Base-by-base conservation (phyloP, 306 rosid genomes). In the Corylus americana region DNA sequence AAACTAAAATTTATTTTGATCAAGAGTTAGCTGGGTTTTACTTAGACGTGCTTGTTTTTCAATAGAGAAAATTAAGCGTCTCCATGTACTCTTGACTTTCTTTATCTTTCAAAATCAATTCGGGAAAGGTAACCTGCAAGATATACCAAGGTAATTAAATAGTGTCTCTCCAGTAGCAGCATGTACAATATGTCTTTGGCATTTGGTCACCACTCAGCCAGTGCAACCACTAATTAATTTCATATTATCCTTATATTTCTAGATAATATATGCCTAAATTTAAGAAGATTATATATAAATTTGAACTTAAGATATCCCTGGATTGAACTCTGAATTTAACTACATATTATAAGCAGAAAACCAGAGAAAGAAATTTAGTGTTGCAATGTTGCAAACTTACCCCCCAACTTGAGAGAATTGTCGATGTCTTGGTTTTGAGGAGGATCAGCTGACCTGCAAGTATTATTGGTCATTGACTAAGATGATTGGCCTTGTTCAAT, bases 401-500 rank as follows among this genome's bases (percentile, higher is more conserved):
- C 92, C 35, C 90, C 90, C 79, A 88, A 45, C 75, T 29, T 84
- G 62, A 86, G 90, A 88, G 87, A 79, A 55, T 81, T 83, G 5
- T 83, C 82, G 75, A 69, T 76, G 18, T 66, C 45, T 8, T 83
- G 64, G 44, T 77, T 73, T 45, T 45, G 25, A 22, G 61, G 76
- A 77, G 58, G 59, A 55, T 81, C 27, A 54, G 80, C 35, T 31
- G 35, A 31, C 3, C 35, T 31, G 35, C 2, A 31, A 31, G 35
- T 31, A 1, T 31, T 31, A 31, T 31, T 31, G 2, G 35, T 31
- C 35, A 31, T 31, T 31, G 35, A 31, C 35, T 31, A 2, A 31
- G 35, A 31, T 31, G 35, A 31, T 3, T 31, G 35, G 35, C 35
- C 35, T 31, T 1, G 35, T 31, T 31, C 35, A 31, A 31, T 31